Base-by-base conservation (phyloP, 2,329 filamentous ascomycete genomes). In the Emydomyces testavorans region DNA sequence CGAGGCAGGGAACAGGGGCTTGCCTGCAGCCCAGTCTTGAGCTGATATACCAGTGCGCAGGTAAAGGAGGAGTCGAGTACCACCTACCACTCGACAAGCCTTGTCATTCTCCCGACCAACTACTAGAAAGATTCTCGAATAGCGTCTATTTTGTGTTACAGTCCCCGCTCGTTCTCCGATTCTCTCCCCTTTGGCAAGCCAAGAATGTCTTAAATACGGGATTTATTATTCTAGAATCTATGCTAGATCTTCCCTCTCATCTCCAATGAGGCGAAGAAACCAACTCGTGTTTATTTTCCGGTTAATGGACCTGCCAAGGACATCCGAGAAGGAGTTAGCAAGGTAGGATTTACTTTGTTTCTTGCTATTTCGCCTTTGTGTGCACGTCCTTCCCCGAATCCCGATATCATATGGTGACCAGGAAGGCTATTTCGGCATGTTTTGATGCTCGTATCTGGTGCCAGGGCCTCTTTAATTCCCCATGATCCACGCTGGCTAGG, bases 221-320 rank as follows among this genome's bases (percentile, higher is more conserved):
- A 46, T 21, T 46, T n/a, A n/a, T n/a, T n/a, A n/a, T n/a, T n/a
- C n/a, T n/a, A n/a, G n/a, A n/a, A n/a, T n/a, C 16, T 46, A 37
- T 23, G 15, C 10, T 21, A 6, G 31, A 46, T 38, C 18, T 46
- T n/a, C n/a, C 43, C 43, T 46, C 29, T 46, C 34, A 47, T 11
- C 18, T n/a, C 34, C 21, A 6, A 6, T n/a, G 18, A 2, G 18
- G 20, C 8, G 16, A 38, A 13, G 11, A 20, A 20, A 10, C 20
- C 4, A 38, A 37, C 20, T 29, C 32, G 21, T 26, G 37, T 39
- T 39, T 39, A 47, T 39, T 47, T 40, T 47, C 45, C 45, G 45
- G 43, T 32, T 40, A 40, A 47, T 47, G 45, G 45, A 40, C 45
- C 45, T 39, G 45, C 45, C 45, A 47, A 47, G 45, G 23, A 18